Percentiles rank a stretch among this genome's conserved stretches.
phyloP scores from a whole-genome alignment of 345 rosid species.

The Camelina sativa region DNA sequence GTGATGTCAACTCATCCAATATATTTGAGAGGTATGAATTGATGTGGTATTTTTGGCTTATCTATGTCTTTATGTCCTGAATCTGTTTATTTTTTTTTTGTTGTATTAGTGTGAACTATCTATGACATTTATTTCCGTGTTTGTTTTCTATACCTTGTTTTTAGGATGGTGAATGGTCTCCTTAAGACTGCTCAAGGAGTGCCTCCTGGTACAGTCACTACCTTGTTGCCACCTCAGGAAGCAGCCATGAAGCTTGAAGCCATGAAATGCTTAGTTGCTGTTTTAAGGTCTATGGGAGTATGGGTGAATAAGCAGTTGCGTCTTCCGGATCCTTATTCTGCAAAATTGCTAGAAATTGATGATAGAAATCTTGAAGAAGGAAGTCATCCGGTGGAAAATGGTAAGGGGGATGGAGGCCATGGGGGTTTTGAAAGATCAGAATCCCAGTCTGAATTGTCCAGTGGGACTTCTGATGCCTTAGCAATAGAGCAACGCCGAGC shows the following conservation, averaged over 20 bases:
- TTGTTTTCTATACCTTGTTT: conserved; percentile 34
- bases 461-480: conserved; percentile 83
- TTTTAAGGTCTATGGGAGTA: conserved; percentile 96
- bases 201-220: conserved; percentile 80
- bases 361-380: conserved; percentile 71
- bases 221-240: conserved; percentile 94
- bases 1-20: conserved; percentile 98
- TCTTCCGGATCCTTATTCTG: conserved; percentile 84
- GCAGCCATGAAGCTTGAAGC: conserved; percentile 93
- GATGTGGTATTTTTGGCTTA: conserved; percentile 21
- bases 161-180: conserved; percentile 99
- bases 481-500: conserved; percentile 98
- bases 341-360: conserved; percentile 61
- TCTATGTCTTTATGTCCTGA: background rate
- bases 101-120: background rate
- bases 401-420: conserved; percentile 77
- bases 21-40: conserved; percentile 92
- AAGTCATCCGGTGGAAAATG: conserved; percentile 69
- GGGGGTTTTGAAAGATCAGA: conserved; percentile 83
- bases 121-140: conserved; percentile 24
- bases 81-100: conserved; percentile 5
- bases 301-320: conserved; percentile 97
- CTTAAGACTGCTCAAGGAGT: conserved; percentile 99
- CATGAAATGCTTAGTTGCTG: conserved; percentile 92
- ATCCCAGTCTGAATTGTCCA: conserved; percentile 81